Evolutionary conservation across 176 grass and related monocot species (phyloP).

Genomic region (Alloteropsis semialata): DNA sequence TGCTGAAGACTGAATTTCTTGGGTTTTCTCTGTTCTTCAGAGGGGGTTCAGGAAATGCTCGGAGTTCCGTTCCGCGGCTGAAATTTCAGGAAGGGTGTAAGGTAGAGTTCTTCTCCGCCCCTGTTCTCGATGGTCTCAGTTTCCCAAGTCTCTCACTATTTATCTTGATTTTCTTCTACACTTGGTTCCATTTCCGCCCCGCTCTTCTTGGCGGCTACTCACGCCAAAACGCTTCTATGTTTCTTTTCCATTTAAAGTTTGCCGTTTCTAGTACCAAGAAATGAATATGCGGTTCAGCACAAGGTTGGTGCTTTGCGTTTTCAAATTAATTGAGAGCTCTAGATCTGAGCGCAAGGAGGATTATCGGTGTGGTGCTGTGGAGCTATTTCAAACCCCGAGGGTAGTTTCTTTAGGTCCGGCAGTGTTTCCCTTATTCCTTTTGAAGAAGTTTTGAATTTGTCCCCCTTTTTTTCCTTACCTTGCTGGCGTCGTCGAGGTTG

Average conservation of each 20-base stretch:
- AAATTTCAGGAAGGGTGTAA: slow-evolving; percentile 23
- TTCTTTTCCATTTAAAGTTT: background rate
- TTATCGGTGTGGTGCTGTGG: background rate
- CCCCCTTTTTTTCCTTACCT: background rate
- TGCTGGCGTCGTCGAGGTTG: background rate
- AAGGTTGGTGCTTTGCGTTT: background rate
- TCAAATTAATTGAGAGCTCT: background rate
- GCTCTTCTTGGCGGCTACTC: background rate
- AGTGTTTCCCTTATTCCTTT: background rate
- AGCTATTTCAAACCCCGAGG: background rate
- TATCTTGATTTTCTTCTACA: background rate
- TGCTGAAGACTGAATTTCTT: background rate
- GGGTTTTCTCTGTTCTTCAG: background rate
- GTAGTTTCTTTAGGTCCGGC: background rate
- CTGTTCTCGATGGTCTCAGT: background rate
- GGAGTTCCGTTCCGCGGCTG: background rate
- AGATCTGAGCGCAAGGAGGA: slow-evolving; percentile 22
- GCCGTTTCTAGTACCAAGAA: background rate
- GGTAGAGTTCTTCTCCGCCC: background rate
- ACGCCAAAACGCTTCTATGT: background rate
- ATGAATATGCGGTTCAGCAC: background rate
- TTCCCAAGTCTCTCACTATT: background rate
- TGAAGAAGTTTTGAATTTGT: background rate
- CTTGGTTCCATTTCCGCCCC: background rate
- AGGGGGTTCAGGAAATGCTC: slow-evolving; percentile 24